phyloP scores from a whole-genome alignment of 1,284 basidiomycete genomes.

The Ceratobasidium sp. region DNA sequence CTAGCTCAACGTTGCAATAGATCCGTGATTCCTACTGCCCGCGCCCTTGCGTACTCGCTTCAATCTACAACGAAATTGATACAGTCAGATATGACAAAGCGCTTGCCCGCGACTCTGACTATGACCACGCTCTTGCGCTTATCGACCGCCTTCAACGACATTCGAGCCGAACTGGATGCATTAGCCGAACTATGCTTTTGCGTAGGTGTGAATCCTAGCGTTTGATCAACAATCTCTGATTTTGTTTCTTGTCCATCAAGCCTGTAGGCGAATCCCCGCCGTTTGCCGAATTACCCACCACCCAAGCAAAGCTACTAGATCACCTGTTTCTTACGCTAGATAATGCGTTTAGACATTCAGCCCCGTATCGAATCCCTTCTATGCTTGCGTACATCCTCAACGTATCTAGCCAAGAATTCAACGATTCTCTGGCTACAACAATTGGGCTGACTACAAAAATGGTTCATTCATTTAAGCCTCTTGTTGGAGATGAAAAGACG shows the following conservation, averaged over 20 bases:
- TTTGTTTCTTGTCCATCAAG: slow-evolving; percentile 5
- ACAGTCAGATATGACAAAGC: slow-evolving; percentile 12
- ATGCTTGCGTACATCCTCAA: slow-evolving; percentile 18
- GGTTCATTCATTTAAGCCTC: background rate
- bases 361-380: slow-evolving; percentile 15
- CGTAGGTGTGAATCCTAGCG: slow-evolving; percentile 15
- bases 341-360: slow-evolving; percentile 10
- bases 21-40: slow-evolving; percentile 11
- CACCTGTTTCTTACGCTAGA: slow-evolving; percentile 33
- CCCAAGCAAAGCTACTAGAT: slow-evolving; percentile 29
- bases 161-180: slow-evolving; percentile 28
- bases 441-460: background rate
- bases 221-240: too few species aligned
- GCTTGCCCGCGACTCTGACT: background rate
- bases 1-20: background rate
- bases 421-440: slow-evolving; percentile 10
- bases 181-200: slow-evolving; percentile 40
- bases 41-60: slow-evolving; percentile 40
- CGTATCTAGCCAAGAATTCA: slow-evolving; percentile 21
- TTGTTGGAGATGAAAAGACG: background rate
- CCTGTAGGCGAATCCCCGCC: slow-evolving; percentile 25
- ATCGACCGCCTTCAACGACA: slow-evolving; percentile 19
- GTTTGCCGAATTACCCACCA: slow-evolving; percentile 31
- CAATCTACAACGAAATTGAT: slow-evolving; percentile 24
- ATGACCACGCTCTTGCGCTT: slow-evolving; percentile 1